Evolutionary conservation across 257 asterid genomes (phyloP).

Genomic region (Nicotiana tomentosiformis): DNA sequence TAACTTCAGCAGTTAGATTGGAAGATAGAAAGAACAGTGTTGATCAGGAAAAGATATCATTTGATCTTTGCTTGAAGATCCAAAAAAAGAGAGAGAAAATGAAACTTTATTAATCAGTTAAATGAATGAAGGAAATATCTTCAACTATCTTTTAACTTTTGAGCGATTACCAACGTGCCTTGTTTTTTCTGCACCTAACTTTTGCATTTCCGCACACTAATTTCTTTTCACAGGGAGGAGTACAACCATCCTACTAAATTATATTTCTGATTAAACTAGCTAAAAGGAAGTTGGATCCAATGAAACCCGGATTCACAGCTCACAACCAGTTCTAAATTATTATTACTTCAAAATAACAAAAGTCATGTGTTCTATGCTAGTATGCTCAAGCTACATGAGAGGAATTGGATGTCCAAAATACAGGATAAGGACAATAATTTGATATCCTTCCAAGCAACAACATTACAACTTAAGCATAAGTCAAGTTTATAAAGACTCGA

Average conservation of each 20-base stretch:
- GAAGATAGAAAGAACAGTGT: neutral
- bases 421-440: neutral
- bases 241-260: neutral
- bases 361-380: neutral
- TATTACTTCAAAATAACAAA: neutral
- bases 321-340: neutral
- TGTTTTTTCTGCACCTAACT: neutral
- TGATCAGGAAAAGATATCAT: neutral
- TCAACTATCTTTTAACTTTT: neutral
- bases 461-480: neutral
- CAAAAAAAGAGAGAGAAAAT: neutral
- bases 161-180: neutral
- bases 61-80: neutral
- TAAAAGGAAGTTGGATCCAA: neutral
- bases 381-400: neutral
- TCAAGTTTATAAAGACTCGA: neutral
- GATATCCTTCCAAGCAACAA: neutral
- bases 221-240: neutral
- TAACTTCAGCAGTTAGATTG: neutral
- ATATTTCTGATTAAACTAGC: neutral
- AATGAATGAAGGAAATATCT: neutral
- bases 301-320: neutral
- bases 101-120: neutral
- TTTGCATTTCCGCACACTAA: neutral
- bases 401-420: neutral